Conservation (phyloP, 805 yeast genomes). For the Ogataea trehaloabstinens region DNA sequence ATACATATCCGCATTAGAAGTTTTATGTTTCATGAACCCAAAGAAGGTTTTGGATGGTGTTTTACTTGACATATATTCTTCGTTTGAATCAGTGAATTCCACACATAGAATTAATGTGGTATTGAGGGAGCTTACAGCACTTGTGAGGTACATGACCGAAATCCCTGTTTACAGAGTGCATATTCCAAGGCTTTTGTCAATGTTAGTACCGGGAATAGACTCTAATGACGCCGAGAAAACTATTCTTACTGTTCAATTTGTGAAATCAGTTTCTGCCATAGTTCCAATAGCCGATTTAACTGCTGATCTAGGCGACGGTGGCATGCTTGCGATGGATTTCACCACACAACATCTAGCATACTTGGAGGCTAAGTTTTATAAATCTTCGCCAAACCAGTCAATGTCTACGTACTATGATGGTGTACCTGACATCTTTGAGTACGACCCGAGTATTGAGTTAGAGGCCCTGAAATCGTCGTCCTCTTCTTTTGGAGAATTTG, state of each 20-base stretch:
- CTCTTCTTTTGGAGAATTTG: slow-evolving; percentile 60
- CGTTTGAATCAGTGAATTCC: slow-evolving; percentile 62
- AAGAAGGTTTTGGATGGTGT: slow-evolving; percentile 49
- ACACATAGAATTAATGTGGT: slow-evolving; percentile 80
- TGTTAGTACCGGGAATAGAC: slow-evolving; percentile 80
- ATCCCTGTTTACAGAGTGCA: slow-evolving; percentile 72
- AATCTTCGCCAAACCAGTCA: slow-evolving; percentile 25
- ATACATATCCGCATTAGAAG: slow-evolving; percentile 57
- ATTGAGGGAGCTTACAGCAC: slow-evolving; percentile 59
- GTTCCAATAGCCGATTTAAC: slow-evolving; percentile 69
- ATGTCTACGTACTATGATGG: slow-evolving; percentile 19
- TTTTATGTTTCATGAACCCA: slow-evolving; percentile 65
- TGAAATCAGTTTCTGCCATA: slow-evolving; percentile 67
- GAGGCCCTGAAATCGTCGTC: slow-evolving; percentile 72
- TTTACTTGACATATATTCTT: slow-evolving; percentile 72
- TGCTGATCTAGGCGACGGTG: slow-evolving; percentile 40
- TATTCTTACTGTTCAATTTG: slow-evolving; percentile 59
- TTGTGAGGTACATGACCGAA: slow-evolving; percentile 64
- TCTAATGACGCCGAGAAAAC: slow-evolving; percentile 81
- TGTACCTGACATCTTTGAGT: slow-evolving; percentile 31
- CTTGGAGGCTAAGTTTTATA: slow-evolving; percentile 44
- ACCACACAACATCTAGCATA: slow-evolving; percentile 62
- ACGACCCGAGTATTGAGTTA: slow-evolving; percentile 45
- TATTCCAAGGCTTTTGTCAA: slow-evolving; percentile 65
- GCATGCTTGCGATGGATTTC: slow-evolving; percentile 47